These are phyloP conservation scores for Pyrenochaeta sp. DNA, from an alignment of 2,329 filamentous ascomycete genomes.

Conservation along the genomic window DNA sequence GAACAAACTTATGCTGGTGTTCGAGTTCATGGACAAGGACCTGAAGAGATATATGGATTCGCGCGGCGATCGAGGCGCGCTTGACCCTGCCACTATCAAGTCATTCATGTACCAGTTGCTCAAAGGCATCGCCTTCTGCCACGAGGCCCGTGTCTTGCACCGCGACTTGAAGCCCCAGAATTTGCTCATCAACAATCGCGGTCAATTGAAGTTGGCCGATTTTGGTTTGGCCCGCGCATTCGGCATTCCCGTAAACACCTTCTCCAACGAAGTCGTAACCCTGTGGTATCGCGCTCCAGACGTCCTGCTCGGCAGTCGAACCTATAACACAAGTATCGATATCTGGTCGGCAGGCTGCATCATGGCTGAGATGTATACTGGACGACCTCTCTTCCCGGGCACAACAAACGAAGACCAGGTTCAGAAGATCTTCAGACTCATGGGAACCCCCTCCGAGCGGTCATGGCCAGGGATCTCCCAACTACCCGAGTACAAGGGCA, in stretches of 20 bases:
- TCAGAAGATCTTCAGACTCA: slow-evolving; percentile 95
- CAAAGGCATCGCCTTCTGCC: slow-evolving; percentile 95
- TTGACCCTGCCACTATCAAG: slow-evolving; percentile 92
- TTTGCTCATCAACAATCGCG: slow-evolving; percentile 90
- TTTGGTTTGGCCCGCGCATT: slow-evolving; percentile 95
- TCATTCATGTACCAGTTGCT: slow-evolving; percentile 99
- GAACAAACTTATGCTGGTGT: slow-evolving; percentile 99
- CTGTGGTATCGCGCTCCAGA: slow-evolving; percentile 98
- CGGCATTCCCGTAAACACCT: slow-evolving; percentile 96
- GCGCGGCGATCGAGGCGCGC: slow-evolving; percentile 83
- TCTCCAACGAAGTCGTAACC: slow-evolving; percentile 97
- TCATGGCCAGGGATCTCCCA: slow-evolving; percentile 95
- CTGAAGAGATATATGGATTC: slow-evolving; percentile 99
- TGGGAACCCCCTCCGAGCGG: slow-evolving; percentile 95
- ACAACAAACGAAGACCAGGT: slow-evolving; percentile 99
- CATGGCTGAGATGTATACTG: slow-evolving; percentile 99
- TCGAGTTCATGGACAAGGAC: slow-evolving; percentile 98
- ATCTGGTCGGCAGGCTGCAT: slow-evolving; percentile 99
- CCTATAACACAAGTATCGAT: slow-evolving; percentile 99
- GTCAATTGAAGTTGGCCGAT: slow-evolving; percentile 89
- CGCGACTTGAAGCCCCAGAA: slow-evolving; percentile 97
- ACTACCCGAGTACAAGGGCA: slow-evolving; percentile 97
- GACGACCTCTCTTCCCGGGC: slow-evolving; percentile 91
- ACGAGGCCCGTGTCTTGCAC: slow-evolving; percentile 95
- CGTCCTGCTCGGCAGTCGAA: slow-evolving; percentile 89